Conservation (phyloP, 345 rosid species). For the Hibiscus mutabilis region DNA sequence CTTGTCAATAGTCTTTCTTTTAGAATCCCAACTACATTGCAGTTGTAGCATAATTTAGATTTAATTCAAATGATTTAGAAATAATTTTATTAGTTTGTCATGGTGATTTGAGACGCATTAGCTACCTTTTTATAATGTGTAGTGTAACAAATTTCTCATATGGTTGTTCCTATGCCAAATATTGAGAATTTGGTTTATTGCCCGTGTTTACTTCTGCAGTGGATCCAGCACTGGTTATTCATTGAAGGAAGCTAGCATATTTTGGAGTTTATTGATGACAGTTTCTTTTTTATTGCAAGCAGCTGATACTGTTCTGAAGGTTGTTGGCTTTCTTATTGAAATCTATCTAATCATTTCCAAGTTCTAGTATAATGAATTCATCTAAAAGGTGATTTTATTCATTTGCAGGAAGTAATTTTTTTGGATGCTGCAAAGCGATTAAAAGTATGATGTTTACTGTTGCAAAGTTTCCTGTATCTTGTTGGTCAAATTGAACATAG, state of each 20-base stretch:
- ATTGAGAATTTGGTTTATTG: slow-evolving; percentile 17
- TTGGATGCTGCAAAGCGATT: slow-evolving; percentile 41
- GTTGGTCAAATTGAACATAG: slow-evolving; percentile 5
- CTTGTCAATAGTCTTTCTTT: not conserved
- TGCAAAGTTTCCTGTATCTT: not conserved
- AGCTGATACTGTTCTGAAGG: slow-evolving; percentile 88
- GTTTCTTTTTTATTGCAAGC: slow-evolving; percentile 89
- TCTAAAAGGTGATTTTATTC: slow-evolving; percentile 18
- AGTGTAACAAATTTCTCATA: not conserved
- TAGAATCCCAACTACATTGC: not conserved
- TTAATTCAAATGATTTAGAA: not conserved
- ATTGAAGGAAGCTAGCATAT: slow-evolving; percentile 60
- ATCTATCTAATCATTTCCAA: not conserved
- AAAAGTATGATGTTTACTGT: slow-evolving; percentile 42
- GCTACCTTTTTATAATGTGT: not conserved
- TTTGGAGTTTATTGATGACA: slow-evolving; percentile 92
- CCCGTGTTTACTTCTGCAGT: slow-evolving; percentile 36
- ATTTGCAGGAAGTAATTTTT: slow-evolving; percentile 78
- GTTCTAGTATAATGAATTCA: slow-evolving; percentile 4
- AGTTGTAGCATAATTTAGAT: not conserved
- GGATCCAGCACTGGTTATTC: slow-evolving; percentile 76
- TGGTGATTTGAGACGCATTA: not conserved
- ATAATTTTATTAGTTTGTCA: not conserved
- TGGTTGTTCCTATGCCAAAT: not conserved
- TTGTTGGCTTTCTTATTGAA: slow-evolving; percentile 28